These are phyloP conservation scores for Lecanosticta acicola DNA, from an alignment of 2,329 filamentous ascomycete species.

Conservation along the genomic window DNA sequence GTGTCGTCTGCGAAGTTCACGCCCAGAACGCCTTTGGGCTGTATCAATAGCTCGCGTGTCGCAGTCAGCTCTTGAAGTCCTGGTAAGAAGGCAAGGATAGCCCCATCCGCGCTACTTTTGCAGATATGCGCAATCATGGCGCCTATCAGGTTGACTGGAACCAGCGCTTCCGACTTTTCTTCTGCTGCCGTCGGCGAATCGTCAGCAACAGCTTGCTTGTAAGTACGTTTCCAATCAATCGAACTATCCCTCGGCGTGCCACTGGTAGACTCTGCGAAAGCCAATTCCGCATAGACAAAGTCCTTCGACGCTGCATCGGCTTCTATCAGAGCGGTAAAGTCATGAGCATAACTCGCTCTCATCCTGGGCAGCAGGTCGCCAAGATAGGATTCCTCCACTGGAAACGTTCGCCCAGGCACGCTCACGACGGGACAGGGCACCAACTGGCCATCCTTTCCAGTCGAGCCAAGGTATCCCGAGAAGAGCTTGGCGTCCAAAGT, in stretches of 20 bases:
- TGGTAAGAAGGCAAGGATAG: slow-evolving; percentile 47
- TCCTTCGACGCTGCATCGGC: slow-evolving; percentile 12
- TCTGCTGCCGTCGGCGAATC: slow-evolving; percentile 32
- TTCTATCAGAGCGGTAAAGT: slow-evolving; percentile 12
- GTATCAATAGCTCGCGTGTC: slow-evolving; percentile 30
- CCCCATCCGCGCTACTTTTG: slow-evolving; percentile 38
- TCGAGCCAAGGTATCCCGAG: slow-evolving; percentile 39
- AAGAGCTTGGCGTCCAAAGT: slow-evolving; percentile 44
- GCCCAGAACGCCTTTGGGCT: slow-evolving; percentile 25
- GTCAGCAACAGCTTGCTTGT: slow-evolving; percentile 16
- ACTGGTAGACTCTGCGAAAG: slow-evolving; percentile 10
- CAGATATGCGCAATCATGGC: slow-evolving; percentile 45
- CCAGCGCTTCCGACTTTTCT: slow-evolving; percentile 24
- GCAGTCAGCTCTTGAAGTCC: slow-evolving; percentile 39
- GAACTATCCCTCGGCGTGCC: slow-evolving; percentile 8
- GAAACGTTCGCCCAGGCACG: slow-evolving; percentile 42
- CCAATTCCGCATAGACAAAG: slow-evolving; percentile 19
- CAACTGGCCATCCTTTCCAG: slow-evolving; percentile 25
- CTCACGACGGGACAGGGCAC: slow-evolving; percentile 38
- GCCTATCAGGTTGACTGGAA: slow-evolving; percentile 41
- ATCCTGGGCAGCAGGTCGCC: slow-evolving; percentile 36
- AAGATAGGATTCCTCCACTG: slow-evolving; percentile 41
- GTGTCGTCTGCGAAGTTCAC: slow-evolving; percentile 38
- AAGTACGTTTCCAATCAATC: slow-evolving; percentile 38
- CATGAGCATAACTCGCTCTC: slow-evolving; percentile 18